Evolutionary conservation across 2,329 filamentous ascomycete species (phyloP).

Genomic region (Fusarium temperatum): DNA sequence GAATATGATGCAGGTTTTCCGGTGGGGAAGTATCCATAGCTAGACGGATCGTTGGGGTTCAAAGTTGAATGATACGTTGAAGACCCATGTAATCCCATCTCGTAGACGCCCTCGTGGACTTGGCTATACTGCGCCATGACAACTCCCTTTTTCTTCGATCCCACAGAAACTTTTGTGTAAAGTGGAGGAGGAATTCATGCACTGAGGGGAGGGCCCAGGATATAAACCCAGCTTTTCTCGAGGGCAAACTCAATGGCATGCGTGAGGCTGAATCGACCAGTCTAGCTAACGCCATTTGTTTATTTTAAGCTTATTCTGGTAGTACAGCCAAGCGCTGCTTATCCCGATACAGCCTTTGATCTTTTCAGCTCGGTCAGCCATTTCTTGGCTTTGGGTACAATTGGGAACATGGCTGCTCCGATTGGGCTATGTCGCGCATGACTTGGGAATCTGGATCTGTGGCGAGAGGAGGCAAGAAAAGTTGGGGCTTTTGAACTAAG

Average conservation of each 20-base stretch:
- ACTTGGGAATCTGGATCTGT: background rate
- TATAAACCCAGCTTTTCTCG: background rate
- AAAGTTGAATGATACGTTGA: background rate
- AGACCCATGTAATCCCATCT: background rate
- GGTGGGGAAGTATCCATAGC: background rate
- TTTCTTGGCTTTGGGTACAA: background rate
- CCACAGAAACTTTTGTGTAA: too few relatives aligned
- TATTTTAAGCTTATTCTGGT: background rate
- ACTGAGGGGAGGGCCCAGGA: fast-evolving
- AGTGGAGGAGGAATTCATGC: fast-evolving
- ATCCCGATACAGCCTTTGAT: background rate
- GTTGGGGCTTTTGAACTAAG: background rate
- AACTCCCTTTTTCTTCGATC: background rate
- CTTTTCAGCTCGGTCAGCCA: background rate
- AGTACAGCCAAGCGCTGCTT: background rate
- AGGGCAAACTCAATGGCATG: background rate
- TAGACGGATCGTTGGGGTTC: background rate
- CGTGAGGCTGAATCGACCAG: background rate
- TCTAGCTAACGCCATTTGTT: slow-evolving; percentile 1
- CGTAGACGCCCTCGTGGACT: background rate
- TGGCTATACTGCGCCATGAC: background rate
- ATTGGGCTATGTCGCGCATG: background rate
- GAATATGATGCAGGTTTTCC: background rate
- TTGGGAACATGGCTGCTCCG: background rate
- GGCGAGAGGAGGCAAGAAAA: background rate